Evolutionary conservation across 2,329 filamentous ascomycete genomes (phyloP).

Genomic region (Cercospora sp.): DNA sequence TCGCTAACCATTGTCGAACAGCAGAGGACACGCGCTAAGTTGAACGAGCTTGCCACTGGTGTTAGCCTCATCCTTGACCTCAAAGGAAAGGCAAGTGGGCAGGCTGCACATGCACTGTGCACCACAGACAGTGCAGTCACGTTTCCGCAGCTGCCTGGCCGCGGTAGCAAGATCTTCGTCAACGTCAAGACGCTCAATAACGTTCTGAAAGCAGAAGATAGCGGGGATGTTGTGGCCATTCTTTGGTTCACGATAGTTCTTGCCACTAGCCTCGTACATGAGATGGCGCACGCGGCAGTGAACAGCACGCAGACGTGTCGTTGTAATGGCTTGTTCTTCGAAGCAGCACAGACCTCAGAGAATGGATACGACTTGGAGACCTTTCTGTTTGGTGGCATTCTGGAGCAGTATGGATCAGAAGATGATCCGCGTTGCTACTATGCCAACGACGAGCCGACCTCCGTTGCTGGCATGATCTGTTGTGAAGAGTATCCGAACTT

Average conservation of each 20-base stretch:
- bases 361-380: background rate
- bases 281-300: background rate
- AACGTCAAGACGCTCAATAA: background rate
- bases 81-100: too few relatives aligned
- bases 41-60: background rate
- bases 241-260: background rate
- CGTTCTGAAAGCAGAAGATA: background rate
- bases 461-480: background rate
- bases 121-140: background rate
- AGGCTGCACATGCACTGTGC: too few relatives aligned
- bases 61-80: background rate
- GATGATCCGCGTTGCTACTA: background rate
- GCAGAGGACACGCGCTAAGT: background rate
- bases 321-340: background rate
- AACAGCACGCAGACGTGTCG: background rate
- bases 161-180: background rate
- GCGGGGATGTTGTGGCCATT: background rate
- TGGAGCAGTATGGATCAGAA: background rate
- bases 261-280: background rate
- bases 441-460: background rate
- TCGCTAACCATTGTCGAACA: background rate
- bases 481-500: background rate
- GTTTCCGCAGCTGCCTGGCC: background rate
- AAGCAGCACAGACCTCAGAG: background rate
- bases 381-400: background rate